These are phyloP conservation scores for Vitis amurensis DNA, from an alignment of 164 flowering plant genomes.

Conservation along the genomic window DNA sequence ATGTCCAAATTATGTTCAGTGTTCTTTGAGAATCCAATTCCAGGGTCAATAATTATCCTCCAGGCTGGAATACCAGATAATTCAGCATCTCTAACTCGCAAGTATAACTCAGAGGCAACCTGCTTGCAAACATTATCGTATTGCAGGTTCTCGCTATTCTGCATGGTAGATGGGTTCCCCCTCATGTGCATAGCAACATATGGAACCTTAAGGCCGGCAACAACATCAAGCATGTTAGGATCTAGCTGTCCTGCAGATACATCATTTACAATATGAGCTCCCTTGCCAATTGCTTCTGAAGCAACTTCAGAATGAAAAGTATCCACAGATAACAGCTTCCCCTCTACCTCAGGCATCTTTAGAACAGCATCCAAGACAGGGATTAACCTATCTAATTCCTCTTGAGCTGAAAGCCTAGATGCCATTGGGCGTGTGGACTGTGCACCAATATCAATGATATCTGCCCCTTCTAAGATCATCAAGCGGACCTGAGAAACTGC, in stretches of 20 bases:
- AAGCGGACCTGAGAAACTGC: constrained; percentile 70
- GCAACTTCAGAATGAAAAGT: constrained; percentile 90
- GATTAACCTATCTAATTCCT: constrained; percentile 76
- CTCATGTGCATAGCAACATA: constrained; percentile 89
- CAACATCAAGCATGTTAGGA: constrained; percentile 57
- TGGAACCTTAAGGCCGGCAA: constrained; percentile 70
- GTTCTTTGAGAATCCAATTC: constrained; percentile 90
- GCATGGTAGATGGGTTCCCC: constrained; percentile 88
- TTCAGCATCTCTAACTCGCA: constrained; percentile 65
- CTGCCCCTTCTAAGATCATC: constrained; percentile 82
- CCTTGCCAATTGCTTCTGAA: constrained; percentile 65
- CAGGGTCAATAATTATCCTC: constrained; percentile 90
- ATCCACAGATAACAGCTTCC: constrained; percentile 81
- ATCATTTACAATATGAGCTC: constrained; percentile 85
- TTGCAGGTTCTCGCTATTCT: constrained; percentile 54
- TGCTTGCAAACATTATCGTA: constrained; percentile 72
- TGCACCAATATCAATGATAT: constrained; percentile 92
- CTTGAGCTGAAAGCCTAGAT: constrained; percentile 57
- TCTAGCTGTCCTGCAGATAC: constrained; percentile 84
- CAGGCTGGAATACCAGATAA: constrained; percentile 80
- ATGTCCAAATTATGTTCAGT: constrained; percentile 76
- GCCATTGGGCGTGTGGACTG: constrained; percentile 93
- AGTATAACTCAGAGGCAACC: constrained; percentile 61
- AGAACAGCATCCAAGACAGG: constrained; percentile 76
- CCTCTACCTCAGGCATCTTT: constrained; percentile 64